Percentiles rank a stretch among this genome's conserved stretches.
Evolutionary conservation across 2,329 filamentous ascomycete genomes (phyloP).

Genomic region (Ophiosphaerella narmari): DNA sequence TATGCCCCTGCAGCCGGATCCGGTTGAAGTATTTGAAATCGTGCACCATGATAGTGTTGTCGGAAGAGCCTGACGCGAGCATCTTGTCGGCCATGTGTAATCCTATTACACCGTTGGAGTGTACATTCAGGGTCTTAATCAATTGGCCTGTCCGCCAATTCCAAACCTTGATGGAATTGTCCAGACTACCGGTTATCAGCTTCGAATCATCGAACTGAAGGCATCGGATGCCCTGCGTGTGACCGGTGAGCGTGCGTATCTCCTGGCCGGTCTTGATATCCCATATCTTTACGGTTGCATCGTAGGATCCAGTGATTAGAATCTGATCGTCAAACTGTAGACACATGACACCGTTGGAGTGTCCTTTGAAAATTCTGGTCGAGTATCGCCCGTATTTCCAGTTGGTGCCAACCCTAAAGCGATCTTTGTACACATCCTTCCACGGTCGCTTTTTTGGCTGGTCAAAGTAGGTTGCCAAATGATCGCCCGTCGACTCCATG

Average conservation of each 20-base stretch:
- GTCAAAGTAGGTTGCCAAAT: constrained; percentile 55
- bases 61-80: constrained; percentile 86
- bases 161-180: constrained; percentile 89
- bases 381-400: constrained; percentile 95
- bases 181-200: constrained; percentile 86
- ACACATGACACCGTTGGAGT: constrained; percentile 85
- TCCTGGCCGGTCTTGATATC: constrained; percentile 86
- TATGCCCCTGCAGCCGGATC: constrained; percentile 80
- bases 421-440: constrained; percentile 97
- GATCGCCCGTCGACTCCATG: constrained; percentile 25
- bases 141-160: constrained; percentile 93
- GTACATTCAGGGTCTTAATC: constrained; percentile 78
- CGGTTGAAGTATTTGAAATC: constrained; percentile 85
- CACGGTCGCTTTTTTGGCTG: constrained; percentile 67
- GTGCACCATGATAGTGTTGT: constrained; percentile 89
- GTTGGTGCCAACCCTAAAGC: constrained; percentile 93
- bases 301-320: constrained; percentile 92
- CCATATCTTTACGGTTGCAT: constrained; percentile 95
- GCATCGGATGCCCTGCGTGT: constrained; percentile 81
- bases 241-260: constrained; percentile 81
- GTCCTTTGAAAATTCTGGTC: constrained; percentile 81
- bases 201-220: constrained; percentile 93
- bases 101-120: constrained; percentile 80
- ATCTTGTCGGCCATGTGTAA: constrained; percentile 86
- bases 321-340: constrained; percentile 85